Evolutionary conservation across 2,329 filamentous ascomycete species (phyloP).

Genomic region (Xylaria sp.): DNA sequence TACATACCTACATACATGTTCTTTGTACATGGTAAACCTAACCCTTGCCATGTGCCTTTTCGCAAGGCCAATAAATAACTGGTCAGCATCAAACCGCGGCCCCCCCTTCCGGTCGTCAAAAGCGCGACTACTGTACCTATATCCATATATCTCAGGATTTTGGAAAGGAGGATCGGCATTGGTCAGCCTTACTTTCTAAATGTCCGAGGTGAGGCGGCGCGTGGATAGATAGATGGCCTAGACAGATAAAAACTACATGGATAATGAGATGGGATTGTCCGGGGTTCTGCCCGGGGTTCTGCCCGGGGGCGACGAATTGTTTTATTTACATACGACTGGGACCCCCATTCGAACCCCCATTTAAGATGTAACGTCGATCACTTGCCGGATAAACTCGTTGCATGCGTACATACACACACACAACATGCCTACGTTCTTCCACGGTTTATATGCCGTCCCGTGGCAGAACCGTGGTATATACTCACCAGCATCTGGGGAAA

Average conservation of each 20-base stretch:
- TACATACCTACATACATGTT: too few species aligned
- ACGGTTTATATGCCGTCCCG: neutral
- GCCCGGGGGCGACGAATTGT: neutral
- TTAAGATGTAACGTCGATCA: too few species aligned
- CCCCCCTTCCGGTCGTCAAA: neutral
- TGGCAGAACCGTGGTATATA: neutral
- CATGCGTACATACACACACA: too few species aligned
- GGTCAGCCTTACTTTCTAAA: slow-evolving; percentile 24
- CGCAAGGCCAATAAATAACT: neutral
- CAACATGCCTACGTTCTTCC: neutral
- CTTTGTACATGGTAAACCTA: neutral
- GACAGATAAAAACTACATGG: neutral
- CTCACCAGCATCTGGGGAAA: neutral
- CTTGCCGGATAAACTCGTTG: too few species aligned
- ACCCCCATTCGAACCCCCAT: too few species aligned
- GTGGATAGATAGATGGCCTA: neutral
- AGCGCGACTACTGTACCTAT: neutral
- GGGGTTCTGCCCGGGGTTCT: too few species aligned
- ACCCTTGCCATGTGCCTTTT: neutral
- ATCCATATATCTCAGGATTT: neutral
- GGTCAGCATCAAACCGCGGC: slow-evolving; percentile 1
- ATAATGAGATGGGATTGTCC: neutral
- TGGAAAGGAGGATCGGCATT: slow-evolving; percentile 14
- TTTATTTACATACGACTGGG: too few species aligned
- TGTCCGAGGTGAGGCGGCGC: slow-evolving; percentile 13